Evolutionary conservation across 2,329 filamentous ascomycete species (phyloP).

Genomic region (Exophiala sp.): DNA sequence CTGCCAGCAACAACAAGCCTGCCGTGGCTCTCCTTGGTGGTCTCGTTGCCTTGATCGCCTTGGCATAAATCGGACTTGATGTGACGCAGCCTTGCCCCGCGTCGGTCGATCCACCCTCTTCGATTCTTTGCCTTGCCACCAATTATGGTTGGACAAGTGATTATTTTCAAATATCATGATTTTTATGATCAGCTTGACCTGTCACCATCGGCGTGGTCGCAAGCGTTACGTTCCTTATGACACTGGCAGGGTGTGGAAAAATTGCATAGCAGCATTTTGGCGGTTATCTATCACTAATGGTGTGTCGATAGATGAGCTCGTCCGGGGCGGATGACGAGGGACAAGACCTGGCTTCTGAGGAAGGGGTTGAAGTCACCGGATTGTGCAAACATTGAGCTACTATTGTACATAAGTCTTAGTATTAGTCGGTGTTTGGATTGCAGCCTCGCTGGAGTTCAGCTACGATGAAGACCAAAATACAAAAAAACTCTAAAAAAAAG

Average conservation of each 20-base stretch:
- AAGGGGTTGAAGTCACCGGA: background rate
- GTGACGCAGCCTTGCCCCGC: background rate
- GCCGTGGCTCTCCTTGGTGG: constrained; percentile 23
- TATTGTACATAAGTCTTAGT: constrained; percentile 1
- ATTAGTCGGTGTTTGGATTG: background rate
- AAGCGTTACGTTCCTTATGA: constrained; percentile 2
- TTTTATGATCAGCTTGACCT: background rate
- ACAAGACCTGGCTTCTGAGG: background rate
- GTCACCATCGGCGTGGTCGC: background rate
- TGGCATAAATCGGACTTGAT: constrained; percentile 16
- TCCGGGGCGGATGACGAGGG: background rate
- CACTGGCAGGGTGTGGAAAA: background rate
- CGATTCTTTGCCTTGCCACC: constrained; percentile 7
- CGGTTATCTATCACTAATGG: constrained; percentile 1
- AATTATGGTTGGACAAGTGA: background rate
- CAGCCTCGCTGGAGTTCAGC: background rate
- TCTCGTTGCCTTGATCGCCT: constrained; percentile 21
- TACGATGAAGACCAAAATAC: background rate
- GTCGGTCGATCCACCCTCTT: background rate
- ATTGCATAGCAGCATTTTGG: background rate
- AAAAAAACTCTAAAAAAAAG: background rate
- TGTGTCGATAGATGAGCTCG: background rate
- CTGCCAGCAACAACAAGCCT: constrained; percentile 27
- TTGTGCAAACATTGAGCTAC: background rate
- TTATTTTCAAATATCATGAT: background rate